Conservation (phyloP, 805 yeast species). For the Candida montana region DNA sequence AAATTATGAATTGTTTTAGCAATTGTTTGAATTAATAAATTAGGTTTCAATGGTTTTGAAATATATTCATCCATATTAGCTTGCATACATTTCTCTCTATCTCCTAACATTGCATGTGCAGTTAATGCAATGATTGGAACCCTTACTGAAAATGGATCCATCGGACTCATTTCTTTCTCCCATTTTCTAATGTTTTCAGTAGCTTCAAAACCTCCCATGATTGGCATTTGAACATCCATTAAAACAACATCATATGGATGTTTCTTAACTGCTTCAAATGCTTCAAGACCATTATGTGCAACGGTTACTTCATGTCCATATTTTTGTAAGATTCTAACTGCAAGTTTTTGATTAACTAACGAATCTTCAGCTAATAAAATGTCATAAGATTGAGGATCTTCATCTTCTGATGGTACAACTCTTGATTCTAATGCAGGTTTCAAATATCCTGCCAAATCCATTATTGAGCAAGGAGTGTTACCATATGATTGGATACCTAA, state of each 20-base stretch:
- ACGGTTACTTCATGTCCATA: slow-evolving; percentile 82
- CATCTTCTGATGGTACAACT: slow-evolving; percentile 72
- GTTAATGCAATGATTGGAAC: slow-evolving; percentile 88
- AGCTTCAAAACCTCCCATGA: slow-evolving; percentile 92
- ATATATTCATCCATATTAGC: slow-evolving; percentile 50
- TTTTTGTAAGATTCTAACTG: slow-evolving; percentile 78
- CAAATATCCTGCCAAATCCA: slow-evolving; percentile 75
- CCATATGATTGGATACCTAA: slow-evolving; percentile 85
- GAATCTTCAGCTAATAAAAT: slow-evolving; percentile 83
- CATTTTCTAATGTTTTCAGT: slow-evolving; percentile 81
- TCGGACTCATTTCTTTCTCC: slow-evolving; percentile 75
- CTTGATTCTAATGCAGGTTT: slow-evolving; percentile 82
- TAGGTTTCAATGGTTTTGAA: slow-evolving; percentile 48
- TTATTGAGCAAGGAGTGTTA: slow-evolving; percentile 77
- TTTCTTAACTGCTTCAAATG: slow-evolving; percentile 66
- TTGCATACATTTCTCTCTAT: slow-evolving; percentile 39
- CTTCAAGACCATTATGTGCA: slow-evolving; percentile 82
- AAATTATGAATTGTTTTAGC: slow-evolving; percentile 74
- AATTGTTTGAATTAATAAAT: slow-evolving; percentile 70
- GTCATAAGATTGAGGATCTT: slow-evolving; percentile 68
- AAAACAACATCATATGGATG: slow-evolving; percentile 75
- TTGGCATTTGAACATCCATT: slow-evolving; percentile 95
- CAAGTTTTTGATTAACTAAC: slow-evolving; percentile 79
- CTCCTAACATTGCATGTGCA: slow-evolving; percentile 92
- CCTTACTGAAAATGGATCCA: slow-evolving; percentile 63